Conservation (phyloP, 768 basidiomycete species). For the Suillus bovinus region DNA sequence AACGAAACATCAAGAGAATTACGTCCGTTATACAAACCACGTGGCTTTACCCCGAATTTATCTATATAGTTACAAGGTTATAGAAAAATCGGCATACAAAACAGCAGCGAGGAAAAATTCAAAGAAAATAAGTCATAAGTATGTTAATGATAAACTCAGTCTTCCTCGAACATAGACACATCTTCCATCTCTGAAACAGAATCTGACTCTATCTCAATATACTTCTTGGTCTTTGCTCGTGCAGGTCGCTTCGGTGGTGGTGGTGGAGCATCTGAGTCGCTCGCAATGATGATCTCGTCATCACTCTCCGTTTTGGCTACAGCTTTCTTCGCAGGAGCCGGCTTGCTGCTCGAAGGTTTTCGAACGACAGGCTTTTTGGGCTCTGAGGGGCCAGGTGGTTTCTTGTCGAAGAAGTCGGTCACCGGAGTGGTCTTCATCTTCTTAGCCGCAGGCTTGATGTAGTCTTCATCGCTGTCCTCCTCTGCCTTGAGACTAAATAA, state of each 20-base stretch:
- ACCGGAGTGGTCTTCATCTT: conserved; percentile 47
- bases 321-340: conserved; percentile 56
- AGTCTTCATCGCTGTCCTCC: conserved; percentile 41
- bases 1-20: conserved; percentile 3
- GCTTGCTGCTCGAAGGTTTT: conserved; percentile 60
- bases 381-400: conserved; percentile 32
- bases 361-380: conserved; percentile 42
- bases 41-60: conserved; percentile 2
- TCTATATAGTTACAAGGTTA: neutral
- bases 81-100: neutral
- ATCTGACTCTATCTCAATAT: conserved; percentile 58
- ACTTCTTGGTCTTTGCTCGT: conserved; percentile 54
- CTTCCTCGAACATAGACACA: conserved; percentile 49
- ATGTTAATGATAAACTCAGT: conserved; percentile 25
- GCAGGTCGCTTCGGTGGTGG: conserved; percentile 51
- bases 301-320: conserved; percentile 42
- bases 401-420: conserved; percentile 63
- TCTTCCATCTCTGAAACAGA: conserved; percentile 47
- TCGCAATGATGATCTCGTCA: conserved; percentile 46
- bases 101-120: neutral
- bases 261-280: conserved; percentile 41
- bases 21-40: conserved; percentile 4
- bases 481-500: conserved; percentile 33
- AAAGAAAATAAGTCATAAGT: neutral
- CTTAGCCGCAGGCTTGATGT: conserved; percentile 51